phyloP scores from a whole-genome alignment of 2,329 filamentous ascomycete species.

The Sporothrix pseudoabietina region DNA sequence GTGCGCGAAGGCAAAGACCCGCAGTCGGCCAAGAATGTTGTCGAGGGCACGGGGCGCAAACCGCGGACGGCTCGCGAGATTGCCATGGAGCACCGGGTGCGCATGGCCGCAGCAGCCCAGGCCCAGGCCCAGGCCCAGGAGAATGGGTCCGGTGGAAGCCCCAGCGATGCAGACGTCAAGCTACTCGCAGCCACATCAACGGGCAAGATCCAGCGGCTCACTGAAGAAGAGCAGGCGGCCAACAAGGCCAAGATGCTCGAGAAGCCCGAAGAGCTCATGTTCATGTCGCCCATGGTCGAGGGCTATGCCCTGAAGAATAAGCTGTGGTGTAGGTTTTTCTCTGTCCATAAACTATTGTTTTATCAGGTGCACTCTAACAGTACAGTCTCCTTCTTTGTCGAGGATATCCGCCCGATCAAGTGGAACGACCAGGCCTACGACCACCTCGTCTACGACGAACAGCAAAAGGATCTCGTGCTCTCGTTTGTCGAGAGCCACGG shows the following conservation, averaged over 20 bases:
- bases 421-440: slow-evolving; percentile 53
- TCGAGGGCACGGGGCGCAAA: slow-evolving; percentile 26
- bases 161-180: neutral
- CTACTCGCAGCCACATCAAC: too few species aligned
- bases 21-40: slow-evolving; percentile 36
- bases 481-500: slow-evolving; percentile 53
- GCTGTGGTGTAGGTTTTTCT: slow-evolving; percentile 45
- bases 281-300: slow-evolving; percentile 46
- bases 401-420: slow-evolving; percentile 47
- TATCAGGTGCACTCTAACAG: neutral
- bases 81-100: neutral
- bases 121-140: neutral
- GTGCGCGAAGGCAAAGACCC: slow-evolving; percentile 44
- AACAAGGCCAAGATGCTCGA: slow-evolving; percentile 48
- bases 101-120: neutral
- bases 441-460: slow-evolving; percentile 51
- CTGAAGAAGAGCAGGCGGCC: slow-evolving; percentile 42
- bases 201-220: slow-evolving; percentile 37
- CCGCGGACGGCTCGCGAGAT: neutral
- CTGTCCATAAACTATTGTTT: neutral
- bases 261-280: slow-evolving; percentile 45
- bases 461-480: slow-evolving; percentile 52
- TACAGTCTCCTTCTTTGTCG: slow-evolving; percentile 43
- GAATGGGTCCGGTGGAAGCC: neutral
- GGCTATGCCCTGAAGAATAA: slow-evolving; percentile 53